These are phyloP conservation scores for Suillus brevipes DNA, from an alignment of 768 basidiomycete species.

Conservation along the genomic window DNA sequence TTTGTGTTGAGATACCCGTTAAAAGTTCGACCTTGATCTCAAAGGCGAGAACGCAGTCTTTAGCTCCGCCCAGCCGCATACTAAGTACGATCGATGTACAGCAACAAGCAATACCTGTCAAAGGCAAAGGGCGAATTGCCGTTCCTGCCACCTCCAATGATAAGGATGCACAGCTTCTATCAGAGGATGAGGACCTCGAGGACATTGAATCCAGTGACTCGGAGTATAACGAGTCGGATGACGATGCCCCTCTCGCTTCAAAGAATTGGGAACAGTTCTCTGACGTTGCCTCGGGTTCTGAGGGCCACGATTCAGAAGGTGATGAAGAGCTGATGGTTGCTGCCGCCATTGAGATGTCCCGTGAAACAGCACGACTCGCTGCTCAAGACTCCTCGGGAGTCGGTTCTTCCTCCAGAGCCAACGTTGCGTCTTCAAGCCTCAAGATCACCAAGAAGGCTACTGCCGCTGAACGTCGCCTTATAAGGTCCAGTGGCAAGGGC, in stretches of 20 bases:
- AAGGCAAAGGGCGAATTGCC: slow-evolving; percentile 27
- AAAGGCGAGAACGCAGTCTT: slow-evolving; percentile 24
- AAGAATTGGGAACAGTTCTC: neutral
- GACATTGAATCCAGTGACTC: slow-evolving; percentile 60
- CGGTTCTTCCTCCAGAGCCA: slow-evolving; percentile 28
- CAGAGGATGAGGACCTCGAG: slow-evolving; percentile 40
- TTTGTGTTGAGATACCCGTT: slow-evolving; percentile 20
- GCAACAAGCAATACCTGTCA: slow-evolving; percentile 20
- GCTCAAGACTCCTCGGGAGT: slow-evolving; percentile 31
- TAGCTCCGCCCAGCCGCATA: slow-evolving; percentile 9
- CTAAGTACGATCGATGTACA: slow-evolving; percentile 16
- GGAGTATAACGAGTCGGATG: slow-evolving; percentile 51
- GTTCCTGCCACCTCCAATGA: slow-evolving; percentile 28
- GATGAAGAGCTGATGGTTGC: slow-evolving; percentile 48
- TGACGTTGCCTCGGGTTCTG: slow-evolving; percentile 35
- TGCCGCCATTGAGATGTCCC: slow-evolving; percentile 57
- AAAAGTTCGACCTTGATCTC: slow-evolving; percentile 12
- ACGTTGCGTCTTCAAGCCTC: slow-evolving; percentile 26
- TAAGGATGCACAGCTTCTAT: slow-evolving; percentile 30
- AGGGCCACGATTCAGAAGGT: slow-evolving; percentile 23
- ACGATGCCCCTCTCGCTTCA: slow-evolving; percentile 3
- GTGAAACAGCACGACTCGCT: slow-evolving; percentile 37
- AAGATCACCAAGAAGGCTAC: slow-evolving; percentile 43
- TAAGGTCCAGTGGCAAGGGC: slow-evolving; percentile 6
- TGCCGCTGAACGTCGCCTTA: slow-evolving; percentile 55